Percentiles rank a stretch among this genome's conserved stretches.
These are phyloP conservation scores for Cymbopogon flexuosus DNA, from an alignment of 202 grass and related monocot genomes.

Conservation along the genomic window DNA sequence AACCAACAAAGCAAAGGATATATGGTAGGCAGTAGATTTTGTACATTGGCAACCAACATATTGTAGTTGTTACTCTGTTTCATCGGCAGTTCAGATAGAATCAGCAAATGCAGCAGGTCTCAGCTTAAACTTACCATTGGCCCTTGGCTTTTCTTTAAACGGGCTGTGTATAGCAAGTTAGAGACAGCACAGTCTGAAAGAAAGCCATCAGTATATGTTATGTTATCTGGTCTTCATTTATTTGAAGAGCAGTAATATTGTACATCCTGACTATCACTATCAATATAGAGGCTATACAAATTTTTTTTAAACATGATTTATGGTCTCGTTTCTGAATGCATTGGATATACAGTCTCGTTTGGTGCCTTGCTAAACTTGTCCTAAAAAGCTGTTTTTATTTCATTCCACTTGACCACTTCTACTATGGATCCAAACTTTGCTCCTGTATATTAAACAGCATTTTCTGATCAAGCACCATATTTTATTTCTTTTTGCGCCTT, in stretches of 20 bases:
- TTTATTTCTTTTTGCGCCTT: not conserved
- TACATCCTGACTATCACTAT: conserved; percentile 24
- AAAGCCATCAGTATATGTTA: not conserved
- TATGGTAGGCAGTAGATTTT: conserved; percentile 36
- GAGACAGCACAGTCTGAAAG: conserved; percentile 22
- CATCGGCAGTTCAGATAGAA: conserved; percentile 20
- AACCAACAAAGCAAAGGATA: conserved; percentile 17
- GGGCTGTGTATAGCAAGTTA: conserved; percentile 21
- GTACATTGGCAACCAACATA: conserved; percentile 38
- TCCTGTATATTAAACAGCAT: not conserved
- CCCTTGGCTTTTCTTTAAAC: conserved; percentile 4
- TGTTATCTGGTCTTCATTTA: not conserved
- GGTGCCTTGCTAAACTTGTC: not conserved
- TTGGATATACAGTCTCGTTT: not conserved
- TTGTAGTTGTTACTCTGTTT: conserved; percentile 26
- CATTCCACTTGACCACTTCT: not conserved
- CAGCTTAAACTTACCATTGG: not conserved
- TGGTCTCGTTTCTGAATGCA: not conserved
- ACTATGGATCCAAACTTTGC: not conserved
- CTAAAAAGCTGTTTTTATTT: not conserved
- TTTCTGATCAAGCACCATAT: not conserved
- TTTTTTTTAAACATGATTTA: not conserved
- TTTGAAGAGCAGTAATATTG: conserved; percentile 10
- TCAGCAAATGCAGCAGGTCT: conserved; percentile 23
- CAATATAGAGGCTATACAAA: conserved; percentile 10